Conservation (phyloP, 1,284 basidiomycete genomes). For the Inonotus hispidus region DNA sequence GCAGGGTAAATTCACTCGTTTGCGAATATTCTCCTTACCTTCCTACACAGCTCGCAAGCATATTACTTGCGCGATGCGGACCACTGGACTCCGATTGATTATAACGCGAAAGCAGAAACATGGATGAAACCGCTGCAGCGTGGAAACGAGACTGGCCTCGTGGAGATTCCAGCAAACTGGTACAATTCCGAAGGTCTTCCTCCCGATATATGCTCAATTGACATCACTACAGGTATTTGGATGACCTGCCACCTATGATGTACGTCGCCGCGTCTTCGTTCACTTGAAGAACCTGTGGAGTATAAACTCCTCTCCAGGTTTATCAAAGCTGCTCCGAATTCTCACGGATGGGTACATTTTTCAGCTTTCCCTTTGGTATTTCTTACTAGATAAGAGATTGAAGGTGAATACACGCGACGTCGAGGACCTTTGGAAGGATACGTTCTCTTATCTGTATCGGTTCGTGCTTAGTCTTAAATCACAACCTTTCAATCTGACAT, state of each 20-base stretch:
- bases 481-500: neutral
- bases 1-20: conserved; percentile 18
- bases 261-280: conserved; percentile 23
- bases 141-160: conserved; percentile 63
- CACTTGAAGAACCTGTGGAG: neutral
- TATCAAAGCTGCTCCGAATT: conserved; percentile 60
- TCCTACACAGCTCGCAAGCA: conserved; percentile 51
- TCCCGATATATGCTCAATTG: neutral
- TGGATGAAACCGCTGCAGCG: conserved; percentile 75
- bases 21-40: conserved; percentile 8
- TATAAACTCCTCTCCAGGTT: conserved; percentile 36
- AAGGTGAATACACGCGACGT: conserved; percentile 66
- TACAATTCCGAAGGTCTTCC: conserved; percentile 22
- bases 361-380: neutral
- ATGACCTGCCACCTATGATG: conserved; percentile 73
- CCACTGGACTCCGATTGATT: conserved; percentile 72
- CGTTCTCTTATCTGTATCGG: conserved; percentile 65
- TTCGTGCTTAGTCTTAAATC: conserved; percentile 23
- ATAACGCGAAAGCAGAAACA: conserved; percentile 47
- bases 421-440: conserved; percentile 75
- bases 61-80: conserved; percentile 69
- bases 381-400: neutral
- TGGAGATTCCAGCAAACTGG: conserved; percentile 75
- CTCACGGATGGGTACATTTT: conserved; percentile 56
- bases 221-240: conserved; percentile 46